phyloP scores from a whole-genome alignment of 768 basidiomycete genomes.

The Paxillus involutus region DNA sequence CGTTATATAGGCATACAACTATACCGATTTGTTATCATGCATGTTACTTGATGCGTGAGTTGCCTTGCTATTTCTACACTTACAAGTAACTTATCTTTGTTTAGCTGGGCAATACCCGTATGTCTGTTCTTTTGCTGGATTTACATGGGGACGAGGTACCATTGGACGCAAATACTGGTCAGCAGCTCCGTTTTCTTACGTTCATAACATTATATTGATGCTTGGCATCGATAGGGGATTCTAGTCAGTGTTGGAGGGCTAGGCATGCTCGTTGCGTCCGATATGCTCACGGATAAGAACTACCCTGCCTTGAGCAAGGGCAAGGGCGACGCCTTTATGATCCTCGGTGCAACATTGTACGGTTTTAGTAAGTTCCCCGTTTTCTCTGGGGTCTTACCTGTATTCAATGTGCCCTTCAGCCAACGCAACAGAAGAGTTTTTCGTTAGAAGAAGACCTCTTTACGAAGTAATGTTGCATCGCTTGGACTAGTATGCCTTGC shows the following conservation, averaged over 20 bases:
- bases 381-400: neutral
- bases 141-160: conserved; percentile 77
- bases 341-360: conserved; percentile 81
- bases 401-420: conserved; percentile 41
- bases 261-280: conserved; percentile 77
- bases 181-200: conserved; percentile 16
- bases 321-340: conserved; percentile 86
- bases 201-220: neutral
- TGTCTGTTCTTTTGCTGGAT: conserved; percentile 83
- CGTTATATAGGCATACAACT: conserved; percentile 65
- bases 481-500: neutral
- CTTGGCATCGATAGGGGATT: conserved; percentile 51
- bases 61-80: neutral
- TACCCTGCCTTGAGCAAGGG: conserved; percentile 63
- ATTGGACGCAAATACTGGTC: conserved; percentile 82
- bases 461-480: conserved; percentile 54
- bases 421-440: conserved; percentile 87
- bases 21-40: conserved; percentile 83
- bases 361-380: conserved; percentile 66
- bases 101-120: conserved; percentile 85
- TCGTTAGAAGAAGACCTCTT: conserved; percentile 75
- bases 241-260: conserved; percentile 73
- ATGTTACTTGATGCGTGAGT: conserved; percentile 88
- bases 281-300: conserved; percentile 75
- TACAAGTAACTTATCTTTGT: conserved; percentile 4